Conservation (phyloP, 768 basidiomycete species). For the Tremella fuciformis region DNA sequence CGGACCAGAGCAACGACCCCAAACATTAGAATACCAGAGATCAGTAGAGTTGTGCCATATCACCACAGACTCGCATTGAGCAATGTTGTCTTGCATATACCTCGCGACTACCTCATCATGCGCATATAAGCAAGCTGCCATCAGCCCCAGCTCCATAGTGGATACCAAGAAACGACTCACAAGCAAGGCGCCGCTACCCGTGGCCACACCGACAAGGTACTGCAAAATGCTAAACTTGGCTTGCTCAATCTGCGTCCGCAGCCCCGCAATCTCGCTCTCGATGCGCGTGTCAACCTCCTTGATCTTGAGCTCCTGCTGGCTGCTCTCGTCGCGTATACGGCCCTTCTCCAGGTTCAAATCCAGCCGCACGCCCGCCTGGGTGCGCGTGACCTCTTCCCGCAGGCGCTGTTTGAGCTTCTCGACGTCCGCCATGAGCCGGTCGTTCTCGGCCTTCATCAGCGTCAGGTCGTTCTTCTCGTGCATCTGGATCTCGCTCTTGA, state of each 20-base stretch:
- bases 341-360: slow-evolving; percentile 93
- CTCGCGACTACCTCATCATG: slow-evolving; percentile 31
- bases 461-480: slow-evolving; percentile 96
- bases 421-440: slow-evolving; percentile 81
- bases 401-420: slow-evolving; percentile 92
- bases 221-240: slow-evolving; percentile 54
- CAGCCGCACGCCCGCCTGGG: slow-evolving; percentile 86
- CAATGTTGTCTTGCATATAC: slow-evolving; percentile 4
- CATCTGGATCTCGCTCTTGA: slow-evolving; percentile 91
- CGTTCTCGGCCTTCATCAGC: slow-evolving; percentile 93
- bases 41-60: background rate
- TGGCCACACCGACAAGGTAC: slow-evolving; percentile 53
- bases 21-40: slow-evolving; percentile 2
- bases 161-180: slow-evolving; percentile 29
- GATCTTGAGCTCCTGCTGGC: slow-evolving; percentile 88
- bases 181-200: slow-evolving; percentile 51
- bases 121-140: slow-evolving; percentile 43
- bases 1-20: too few species aligned
- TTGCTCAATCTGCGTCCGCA: slow-evolving; percentile 61
- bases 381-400: slow-evolving; percentile 83
- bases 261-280: slow-evolving; percentile 86
- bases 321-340: slow-evolving; percentile 87
- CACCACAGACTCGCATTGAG: background rate
- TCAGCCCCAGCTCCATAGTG: background rate
- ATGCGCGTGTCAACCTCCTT: slow-evolving; percentile 97